Evolutionary conservation across 805 yeast species (phyloP), one percentile per base, ranked within the genome.

Genomic region (Hanseniaspora osmophila): DNA sequence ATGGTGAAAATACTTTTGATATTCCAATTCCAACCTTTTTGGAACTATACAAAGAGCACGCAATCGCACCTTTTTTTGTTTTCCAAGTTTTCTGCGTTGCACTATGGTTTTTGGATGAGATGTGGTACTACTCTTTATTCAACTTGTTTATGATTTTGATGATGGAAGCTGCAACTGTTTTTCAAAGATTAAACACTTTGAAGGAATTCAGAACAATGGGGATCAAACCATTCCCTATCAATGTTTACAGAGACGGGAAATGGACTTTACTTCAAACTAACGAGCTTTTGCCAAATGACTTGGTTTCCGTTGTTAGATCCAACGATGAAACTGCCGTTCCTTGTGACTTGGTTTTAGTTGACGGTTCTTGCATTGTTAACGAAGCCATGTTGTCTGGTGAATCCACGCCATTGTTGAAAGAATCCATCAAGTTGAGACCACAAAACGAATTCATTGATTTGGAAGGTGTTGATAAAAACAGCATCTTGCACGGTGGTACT

Each of bases 381-480:
- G 98, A 92, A 71, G 98, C 98, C 19, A 92, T 92, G 98, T 78
- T 92, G 47, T 85, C 96, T 5, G 98, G 98, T 62, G 98, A 92
- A 68, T 87, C 96, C 6, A 92, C 98, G 40, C 98, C 98, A 6
- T 70, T 92, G 54, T 76, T 92, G 59, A 92, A 92, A 60, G 98
- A 92, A 65, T 84, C 95, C 2, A 76, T 88, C 52, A 78, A 77
- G 52, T 74, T 84, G 54, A 84, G 98, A 66, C 94, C 94, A 27
- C 65, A 69, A 30, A 64, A 71, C 16, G 95, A 84, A 47, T 54
- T 52, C 7, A 68, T 87, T 52, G 84, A 84, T 51, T 67, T 81
- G 2, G 92, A 85, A 48, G 88, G 94, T 33, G 59, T 85, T 41
- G 98, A 92, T 64, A 86, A 86, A 63, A 88, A 87, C 64, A 76